Percentiles rank a stretch among this genome's conserved stretches.
Conservation (phyloP, 768 basidiomycete genomes). For the Nevesoporus exiguus region DNA sequence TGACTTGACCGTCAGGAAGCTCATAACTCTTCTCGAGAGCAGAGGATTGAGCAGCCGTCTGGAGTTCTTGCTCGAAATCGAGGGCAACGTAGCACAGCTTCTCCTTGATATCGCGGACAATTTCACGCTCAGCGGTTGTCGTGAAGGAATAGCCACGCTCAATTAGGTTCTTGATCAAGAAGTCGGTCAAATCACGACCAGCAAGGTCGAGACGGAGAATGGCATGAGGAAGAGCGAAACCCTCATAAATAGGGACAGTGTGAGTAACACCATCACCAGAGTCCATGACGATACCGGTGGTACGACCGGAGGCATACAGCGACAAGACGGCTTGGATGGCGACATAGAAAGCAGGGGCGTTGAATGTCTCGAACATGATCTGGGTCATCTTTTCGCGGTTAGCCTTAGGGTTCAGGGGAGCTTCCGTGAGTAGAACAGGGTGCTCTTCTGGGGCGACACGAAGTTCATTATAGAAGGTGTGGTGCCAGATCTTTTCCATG, state of each 20-base stretch:
- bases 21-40: slow-evolving; percentile 93
- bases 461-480: slow-evolving; percentile 88
- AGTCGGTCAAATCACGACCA: slow-evolving; percentile 88
- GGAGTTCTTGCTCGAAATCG: slow-evolving; percentile 91
- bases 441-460: slow-evolving; percentile 78
- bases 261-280: slow-evolving; percentile 96
- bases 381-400: slow-evolving; percentile 77
- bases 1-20: slow-evolving; percentile 89
- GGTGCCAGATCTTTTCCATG: slow-evolving; percentile 99
- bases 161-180: slow-evolving; percentile 77
- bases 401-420: slow-evolving; percentile 69
- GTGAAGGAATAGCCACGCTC: slow-evolving; percentile 95
- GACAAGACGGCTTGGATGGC: slow-evolving; percentile 72
- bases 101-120: slow-evolving; percentile 95
- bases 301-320: slow-evolving; percentile 90
- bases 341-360: slow-evolving; percentile 72
- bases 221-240: slow-evolving; percentile 88
- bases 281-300: slow-evolving; percentile 92
- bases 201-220: slow-evolving; percentile 90
- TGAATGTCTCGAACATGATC: slow-evolving; percentile 80
- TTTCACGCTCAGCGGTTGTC: slow-evolving; percentile 90
- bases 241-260: slow-evolving; percentile 96
- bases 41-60: slow-evolving; percentile 85
- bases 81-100: slow-evolving; percentile 92
- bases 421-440: slow-evolving; percentile 68